These are phyloP conservation scores for Barnettozyma vustinii DNA, from an alignment of 805 yeast species.

Conservation along the genomic window DNA sequence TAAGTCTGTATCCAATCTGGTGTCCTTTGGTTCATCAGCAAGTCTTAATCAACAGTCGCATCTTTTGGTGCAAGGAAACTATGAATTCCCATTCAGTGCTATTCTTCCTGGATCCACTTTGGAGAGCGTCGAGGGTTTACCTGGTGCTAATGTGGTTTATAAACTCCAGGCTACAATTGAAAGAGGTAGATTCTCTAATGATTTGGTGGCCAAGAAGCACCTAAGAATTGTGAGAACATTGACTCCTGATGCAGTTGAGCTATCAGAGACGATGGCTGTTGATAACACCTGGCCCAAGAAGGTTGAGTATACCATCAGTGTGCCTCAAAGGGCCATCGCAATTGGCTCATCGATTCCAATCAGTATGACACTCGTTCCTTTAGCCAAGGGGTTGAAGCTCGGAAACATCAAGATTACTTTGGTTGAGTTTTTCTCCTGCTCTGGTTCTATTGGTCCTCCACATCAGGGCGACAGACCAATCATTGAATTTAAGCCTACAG, in stretches of 20 bases:
- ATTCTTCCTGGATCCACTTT: slow-evolving; percentile 78
- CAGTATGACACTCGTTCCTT: slow-evolving; percentile 67
- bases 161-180: slow-evolving; percentile 76
- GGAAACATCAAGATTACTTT: slow-evolving; percentile 69
- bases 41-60: slow-evolving; percentile 25
- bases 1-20: slow-evolving; percentile 30
- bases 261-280: slow-evolving; percentile 87
- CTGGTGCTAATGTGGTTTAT: slow-evolving; percentile 70
- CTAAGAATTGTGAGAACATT: slow-evolving; percentile 80
- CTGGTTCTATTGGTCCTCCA: slow-evolving; percentile 52
- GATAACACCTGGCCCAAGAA: slow-evolving; percentile 95
- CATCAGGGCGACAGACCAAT: slow-evolving; percentile 61
- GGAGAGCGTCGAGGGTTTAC: slow-evolving; percentile 87
- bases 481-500: slow-evolving; percentile 41
- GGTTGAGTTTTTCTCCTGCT: slow-evolving; percentile 60
- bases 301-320: slow-evolving; percentile 81
- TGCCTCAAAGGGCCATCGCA: slow-evolving; percentile 85
- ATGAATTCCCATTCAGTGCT: slow-evolving; percentile 85
- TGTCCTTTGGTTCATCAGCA: slow-evolving; percentile 27
- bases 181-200: slow-evolving; percentile 69
- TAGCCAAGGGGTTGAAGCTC: slow-evolving; percentile 70
- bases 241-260: slow-evolving; percentile 80
- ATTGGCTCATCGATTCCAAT: slow-evolving; percentile 78
- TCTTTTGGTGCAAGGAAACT: slow-evolving; percentile 64
- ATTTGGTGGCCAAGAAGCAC: slow-evolving; percentile 61